Percentiles rank a stretch among this genome's conserved stretches.
phyloP scores from a whole-genome alignment of 1,284 basidiomycete genomes.

The Austroboletus novae-zelandiae region DNA sequence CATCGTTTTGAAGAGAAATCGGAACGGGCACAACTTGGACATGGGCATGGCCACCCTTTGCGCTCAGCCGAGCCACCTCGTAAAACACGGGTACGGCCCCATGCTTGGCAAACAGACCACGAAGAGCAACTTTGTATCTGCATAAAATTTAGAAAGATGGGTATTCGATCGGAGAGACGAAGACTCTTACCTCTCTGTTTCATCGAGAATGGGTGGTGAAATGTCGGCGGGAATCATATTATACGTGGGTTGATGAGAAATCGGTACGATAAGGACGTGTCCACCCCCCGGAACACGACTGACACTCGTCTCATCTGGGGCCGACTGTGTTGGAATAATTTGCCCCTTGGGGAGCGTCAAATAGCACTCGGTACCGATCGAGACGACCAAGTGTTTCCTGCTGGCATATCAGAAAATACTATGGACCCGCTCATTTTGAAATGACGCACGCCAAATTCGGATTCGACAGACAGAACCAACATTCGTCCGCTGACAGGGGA shows the following conservation, averaged over 20 bases:
- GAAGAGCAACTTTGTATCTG: slow-evolving; percentile 79
- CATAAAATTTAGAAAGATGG: slow-evolving; percentile 3
- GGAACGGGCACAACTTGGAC: slow-evolving; percentile 87
- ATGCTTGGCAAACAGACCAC: slow-evolving; percentile 69
- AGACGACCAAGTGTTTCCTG: slow-evolving; percentile 92
- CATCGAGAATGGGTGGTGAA: slow-evolving; percentile 70
- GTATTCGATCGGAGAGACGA: not conserved
- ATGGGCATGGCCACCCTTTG: slow-evolving; percentile 92
- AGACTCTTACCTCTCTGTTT: slow-evolving; percentile 64
- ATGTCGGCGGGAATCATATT: slow-evolving; percentile 74
- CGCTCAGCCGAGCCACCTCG: slow-evolving; percentile 81
- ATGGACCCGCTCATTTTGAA: slow-evolving; percentile 6
- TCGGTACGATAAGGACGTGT: slow-evolving; percentile 88
- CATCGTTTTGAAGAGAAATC: slow-evolving; percentile 50
- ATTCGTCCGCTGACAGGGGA: slow-evolving; percentile 66
- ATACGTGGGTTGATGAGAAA: slow-evolving; percentile 64
- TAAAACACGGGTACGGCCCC: slow-evolving; percentile 73
- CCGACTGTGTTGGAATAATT: slow-evolving; percentile 75
- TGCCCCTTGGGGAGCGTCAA: slow-evolving; percentile 92
- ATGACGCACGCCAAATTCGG: slow-evolving; percentile 77
- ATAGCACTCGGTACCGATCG: slow-evolving; percentile 91
- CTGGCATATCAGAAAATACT: slow-evolving; percentile 8
- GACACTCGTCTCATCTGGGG: slow-evolving; percentile 38
- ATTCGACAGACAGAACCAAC: slow-evolving; percentile 96
- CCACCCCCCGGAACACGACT: slow-evolving; percentile 84